Conservation (phyloP, 1,284 basidiomycete genomes). For the Apiotrichum siamense region DNA sequence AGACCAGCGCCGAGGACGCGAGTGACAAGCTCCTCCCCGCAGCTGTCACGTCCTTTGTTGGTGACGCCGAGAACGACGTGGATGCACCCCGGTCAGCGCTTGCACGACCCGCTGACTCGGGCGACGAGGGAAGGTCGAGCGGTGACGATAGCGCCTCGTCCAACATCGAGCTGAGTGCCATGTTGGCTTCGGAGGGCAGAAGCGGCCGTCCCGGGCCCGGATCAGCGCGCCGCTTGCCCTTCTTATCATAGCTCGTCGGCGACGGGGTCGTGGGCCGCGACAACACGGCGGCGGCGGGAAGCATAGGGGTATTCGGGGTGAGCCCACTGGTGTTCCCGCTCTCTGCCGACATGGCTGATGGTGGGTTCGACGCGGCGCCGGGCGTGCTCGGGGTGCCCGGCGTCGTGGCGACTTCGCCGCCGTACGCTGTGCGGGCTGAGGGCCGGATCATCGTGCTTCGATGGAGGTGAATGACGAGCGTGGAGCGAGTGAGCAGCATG, state of each 20-base stretch:
- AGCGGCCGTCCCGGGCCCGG: conserved; percentile 1
- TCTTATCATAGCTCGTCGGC: background rate
- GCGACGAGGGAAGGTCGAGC: conserved; percentile 11
- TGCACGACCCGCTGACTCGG: conserved; percentile 6
- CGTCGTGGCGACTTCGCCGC: too few relatives aligned
- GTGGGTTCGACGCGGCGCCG: background rate
- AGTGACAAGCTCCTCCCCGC: background rate
- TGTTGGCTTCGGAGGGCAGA: background rate
- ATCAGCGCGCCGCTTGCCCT: conserved; percentile 23
- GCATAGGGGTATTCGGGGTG: background rate
- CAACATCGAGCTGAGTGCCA: conserved; percentile 12
- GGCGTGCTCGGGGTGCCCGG: background rate
- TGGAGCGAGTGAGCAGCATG: too few relatives aligned
- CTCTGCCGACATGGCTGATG: background rate
- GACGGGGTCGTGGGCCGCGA: background rate
- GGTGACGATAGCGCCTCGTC: conserved; percentile 33
- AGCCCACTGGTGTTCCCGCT: conserved; percentile 1
- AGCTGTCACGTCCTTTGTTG: background rate
- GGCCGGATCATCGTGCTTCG: too few relatives aligned
- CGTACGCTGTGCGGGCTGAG: too few relatives aligned
- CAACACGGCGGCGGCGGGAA: background rate
- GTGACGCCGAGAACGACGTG: background rate
- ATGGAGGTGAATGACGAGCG: too few relatives aligned
- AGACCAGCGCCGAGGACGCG: background rate
- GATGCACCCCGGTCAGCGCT: background rate